Evolutionary conservation across 164 flowering plant genomes (phyloP).

Genomic region (Magnolia sinica): DNA sequence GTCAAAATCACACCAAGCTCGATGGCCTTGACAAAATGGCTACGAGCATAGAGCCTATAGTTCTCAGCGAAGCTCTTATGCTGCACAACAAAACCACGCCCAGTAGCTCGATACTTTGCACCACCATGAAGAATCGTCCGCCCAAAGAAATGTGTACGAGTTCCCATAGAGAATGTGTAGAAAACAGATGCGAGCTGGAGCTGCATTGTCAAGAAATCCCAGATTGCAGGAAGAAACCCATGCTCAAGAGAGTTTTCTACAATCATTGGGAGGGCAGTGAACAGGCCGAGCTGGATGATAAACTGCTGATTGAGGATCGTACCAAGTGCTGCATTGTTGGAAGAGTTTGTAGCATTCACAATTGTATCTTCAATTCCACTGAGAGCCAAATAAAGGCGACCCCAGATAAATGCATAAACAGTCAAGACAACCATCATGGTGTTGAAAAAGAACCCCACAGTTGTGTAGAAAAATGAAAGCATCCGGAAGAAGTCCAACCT

Average conservation of each 20-base stretch:
- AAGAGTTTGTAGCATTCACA: slow-evolving; percentile 15
- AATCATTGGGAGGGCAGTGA: slow-evolving; percentile 94
- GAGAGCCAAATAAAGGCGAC: slow-evolving; percentile 83
- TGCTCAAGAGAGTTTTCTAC: slow-evolving; percentile 87
- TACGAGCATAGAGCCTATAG: slow-evolving; percentile 84
- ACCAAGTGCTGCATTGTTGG: slow-evolving; percentile 64
- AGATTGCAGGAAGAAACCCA: slow-evolving; percentile 80
- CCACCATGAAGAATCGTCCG: slow-evolving; percentile 97
- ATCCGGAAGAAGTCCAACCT: slow-evolving; percentile 89
- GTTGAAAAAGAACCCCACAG: slow-evolving; percentile 79
- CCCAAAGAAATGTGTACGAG: slow-evolving; percentile 85
- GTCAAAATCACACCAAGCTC: slow-evolving; percentile 81
- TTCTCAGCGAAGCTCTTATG: slow-evolving; percentile 94
- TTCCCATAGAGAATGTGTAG: slow-evolving; percentile 91
- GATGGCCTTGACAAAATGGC: slow-evolving; percentile 91
- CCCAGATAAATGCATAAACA: slow-evolving; percentile 84
- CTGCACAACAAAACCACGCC: slow-evolving; percentile 93
- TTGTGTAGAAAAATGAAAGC: slow-evolving; percentile 85
- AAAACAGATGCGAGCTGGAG: slow-evolving; percentile 81
- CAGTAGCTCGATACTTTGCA: slow-evolving; percentile 94
- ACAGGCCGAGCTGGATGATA: slow-evolving; percentile 78
- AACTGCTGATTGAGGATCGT: slow-evolving; percentile 85
- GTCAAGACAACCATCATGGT: slow-evolving; percentile 77
- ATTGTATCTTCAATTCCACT: slow-evolving; percentile 72
- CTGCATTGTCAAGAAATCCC: slow-evolving; percentile 95